Base-by-base conservation (phyloP, 148 eudicot genomes). In the Pharnaceum exiguum region DNA sequence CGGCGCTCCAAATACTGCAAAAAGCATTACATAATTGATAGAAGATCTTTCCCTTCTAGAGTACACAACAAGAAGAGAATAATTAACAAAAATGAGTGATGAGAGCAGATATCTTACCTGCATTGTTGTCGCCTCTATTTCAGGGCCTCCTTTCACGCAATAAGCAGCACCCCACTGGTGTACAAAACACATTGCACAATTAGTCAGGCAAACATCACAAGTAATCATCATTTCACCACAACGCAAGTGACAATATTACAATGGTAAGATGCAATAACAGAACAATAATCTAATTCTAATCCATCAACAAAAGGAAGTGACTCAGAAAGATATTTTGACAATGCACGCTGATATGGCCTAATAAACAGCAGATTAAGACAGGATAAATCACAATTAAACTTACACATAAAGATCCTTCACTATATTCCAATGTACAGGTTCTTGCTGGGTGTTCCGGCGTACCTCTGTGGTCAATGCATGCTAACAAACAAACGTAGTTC, bases 401-500 rank as follows among this genome's bases (percentile, higher is more conserved):
- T 75, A 90, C 97, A 56, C 98, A 91, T 51, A 88, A 29, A 42
- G 86, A 59, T 72, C 98, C 98, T 71, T 81, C 87, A 45, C 32
- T 39, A 29, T 69, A 66, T 69, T 91, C 96, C 82, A 91, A 73
- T n/a, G 96, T 79, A 68, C 98, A 91, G 58, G 98, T 91, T 76
- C 98, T 85, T 37, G 98, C 98, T 37, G 98, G 98, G 68, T 72
- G 75, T 63, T 91, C 90, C 16, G 88, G 90, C 8, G 98, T 91
- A 45, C 98, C 98, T 73, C 96, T 75, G 26, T 91, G 98, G 69
- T 91, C 98, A 62, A 91, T 79, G 82, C 98, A 91, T 16, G 98
- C 98, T 91, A 84, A 57, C 12, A 51, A 70, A 51, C 26, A 61
- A 64, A 73, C 10, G n/a, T 21, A 49, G 5, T n/a, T 43, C 11